A percentile compares a stretch with the other conserved stretches of the same genome.
phyloP scores from a whole-genome alignment of 192 early-diverging fungal species.

The Podila verticillata region DNA sequence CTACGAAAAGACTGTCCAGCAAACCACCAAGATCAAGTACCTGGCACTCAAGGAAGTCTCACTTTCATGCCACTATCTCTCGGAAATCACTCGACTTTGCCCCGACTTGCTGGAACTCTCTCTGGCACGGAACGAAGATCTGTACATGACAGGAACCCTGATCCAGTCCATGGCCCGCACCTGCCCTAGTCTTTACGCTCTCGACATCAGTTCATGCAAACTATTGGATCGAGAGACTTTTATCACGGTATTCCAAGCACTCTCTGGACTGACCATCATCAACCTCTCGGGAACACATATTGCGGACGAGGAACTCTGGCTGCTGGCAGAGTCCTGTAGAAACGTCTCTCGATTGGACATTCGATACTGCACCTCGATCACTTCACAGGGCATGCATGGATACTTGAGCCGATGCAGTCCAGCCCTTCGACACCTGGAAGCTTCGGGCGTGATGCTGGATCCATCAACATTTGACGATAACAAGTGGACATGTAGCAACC shows the following conservation, averaged over 20 bases:
- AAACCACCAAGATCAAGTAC: conserved; percentile 18
- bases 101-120: conserved; percentile 39
- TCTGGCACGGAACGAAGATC: conserved; percentile 28
- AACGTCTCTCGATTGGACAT: conserved; percentile 24
- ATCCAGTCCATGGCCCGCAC: conserved; percentile 4
- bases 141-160: conserved; percentile 6
- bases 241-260: conserved; percentile 5
- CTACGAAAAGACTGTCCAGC: background rate
- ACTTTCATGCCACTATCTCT: background rate
- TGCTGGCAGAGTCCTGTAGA: conserved; percentile 28
- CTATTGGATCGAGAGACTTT: conserved; percentile 19
- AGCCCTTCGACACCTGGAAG: conserved; percentile 29
- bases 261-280: conserved; percentile 29
- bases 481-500: conserved; percentile 33
- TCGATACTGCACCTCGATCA: conserved; percentile 44
- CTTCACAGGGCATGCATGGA: conserved; percentile 25
- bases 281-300: conserved; percentile 31
- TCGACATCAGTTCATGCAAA: conserved; percentile 49
- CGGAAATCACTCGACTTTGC: conserved; percentile 10
- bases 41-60: conserved; percentile 32
- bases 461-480: conserved; percentile 26
- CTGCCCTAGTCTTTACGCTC: conserved; percentile 28
- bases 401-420: conserved; percentile 21
- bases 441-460: conserved; percentile 33
- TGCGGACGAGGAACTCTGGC: conserved; percentile 14